Conservation (phyloP, 2,329 filamentous ascomycete genomes). For the Phaeosphaeria sp. region DNA sequence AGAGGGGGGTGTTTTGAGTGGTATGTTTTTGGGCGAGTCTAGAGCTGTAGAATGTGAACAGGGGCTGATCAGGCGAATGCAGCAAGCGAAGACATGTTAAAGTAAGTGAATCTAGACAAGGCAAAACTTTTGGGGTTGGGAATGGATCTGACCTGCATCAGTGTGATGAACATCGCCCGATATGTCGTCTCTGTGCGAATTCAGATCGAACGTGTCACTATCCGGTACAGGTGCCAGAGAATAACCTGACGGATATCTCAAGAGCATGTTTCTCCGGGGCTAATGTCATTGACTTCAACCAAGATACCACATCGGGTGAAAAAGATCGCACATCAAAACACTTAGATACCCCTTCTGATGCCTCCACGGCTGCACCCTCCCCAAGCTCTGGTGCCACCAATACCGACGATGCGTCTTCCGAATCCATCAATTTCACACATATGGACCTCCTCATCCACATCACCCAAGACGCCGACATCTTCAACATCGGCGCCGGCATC, state of each 20-base stretch:
- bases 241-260: not conserved
- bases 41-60: not conserved
- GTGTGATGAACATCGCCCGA: constrained; percentile 28
- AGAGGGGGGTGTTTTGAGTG: constrained; percentile 23
- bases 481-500: constrained; percentile 29
- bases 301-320: too few species aligned
- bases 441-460: constrained; percentile 47
- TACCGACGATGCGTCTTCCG: not conserved
- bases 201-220: constrained; percentile 25
- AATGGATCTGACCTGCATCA: too few species aligned
- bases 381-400: not conserved
- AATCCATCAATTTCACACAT: constrained; percentile 40
- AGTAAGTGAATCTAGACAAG: constrained; percentile 9
- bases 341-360: too few species aligned
- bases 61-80: not conserved
- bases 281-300: not conserved
- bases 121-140: too few species aligned
- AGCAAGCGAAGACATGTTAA: constrained; percentile 31
- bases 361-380: too few species aligned
- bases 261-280: not conserved
- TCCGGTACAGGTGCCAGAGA: not conserved
- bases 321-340: too few species aligned
- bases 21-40: constrained; percentile 11
- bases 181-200: constrained; percentile 21
- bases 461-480: constrained; percentile 25